Base-by-base conservation (phyloP, 2,329 filamentous ascomycete genomes). In the Penicillium sp. region DNA sequence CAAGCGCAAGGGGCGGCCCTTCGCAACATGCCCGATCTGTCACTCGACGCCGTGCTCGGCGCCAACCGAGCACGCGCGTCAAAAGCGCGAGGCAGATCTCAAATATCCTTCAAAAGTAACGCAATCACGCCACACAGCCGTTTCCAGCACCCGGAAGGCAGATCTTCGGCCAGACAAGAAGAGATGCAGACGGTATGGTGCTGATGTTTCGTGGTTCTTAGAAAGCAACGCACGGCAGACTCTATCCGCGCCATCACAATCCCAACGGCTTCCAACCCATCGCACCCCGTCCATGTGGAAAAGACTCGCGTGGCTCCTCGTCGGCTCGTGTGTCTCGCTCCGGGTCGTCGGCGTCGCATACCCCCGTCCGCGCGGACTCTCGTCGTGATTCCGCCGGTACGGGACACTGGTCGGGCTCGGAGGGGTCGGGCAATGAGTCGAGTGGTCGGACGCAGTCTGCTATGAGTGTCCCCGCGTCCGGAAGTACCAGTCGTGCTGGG, bases 11-110 rank as follows among this genome's bases (percentile, higher is more conserved):
- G 92, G 92, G 65, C 89, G 92, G 57, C 92, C 92, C 46, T 91
- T 96, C 61, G 95, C 92, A 61, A 92, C 96, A 83, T 96, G 92
- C 75, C 85, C 90, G 61, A 90, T 96, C 74, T 97, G 92, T 76
- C 89, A 68, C 30, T 58, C 92, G 69, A 85, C 88, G 51, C 88
- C 94, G 76, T 91, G 92, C 75, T 95, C 95, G 78, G 90, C 89
- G 68, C 90, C 92, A 62, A 86, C 90, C 36, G 89, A 92, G 57
- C 92, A 96, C 72, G 83, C 92, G 68, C 94, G 92, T 46, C 57
- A 65, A 36, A 68, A 63, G 51, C 67, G 68, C 36, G 69, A 71
- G 55, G 61, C 64, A 50, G 68, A 71, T 58, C 56, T 61, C 44
- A 66, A 66, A 57, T 53, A 51, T 57, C 50, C 64, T 53, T 61